A percentile compares a stretch with the other conserved stretches of the same genome.
Conservation (phyloP, 2,329 filamentous ascomycete species). For the Fusarium odoratissimum region DNA sequence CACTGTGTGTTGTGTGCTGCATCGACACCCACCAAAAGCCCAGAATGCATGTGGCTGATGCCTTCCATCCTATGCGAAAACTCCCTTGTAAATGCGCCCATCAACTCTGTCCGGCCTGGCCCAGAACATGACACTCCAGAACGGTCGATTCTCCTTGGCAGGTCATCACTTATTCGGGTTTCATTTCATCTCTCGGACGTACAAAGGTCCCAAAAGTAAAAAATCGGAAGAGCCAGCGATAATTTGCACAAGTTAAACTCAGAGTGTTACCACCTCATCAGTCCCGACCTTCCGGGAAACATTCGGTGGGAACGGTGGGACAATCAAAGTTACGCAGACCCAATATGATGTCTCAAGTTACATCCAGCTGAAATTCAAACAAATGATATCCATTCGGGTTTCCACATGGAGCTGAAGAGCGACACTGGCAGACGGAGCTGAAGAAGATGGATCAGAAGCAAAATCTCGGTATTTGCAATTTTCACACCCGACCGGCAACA, state of each 20-base stretch:
- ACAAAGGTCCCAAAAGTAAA: not conserved
- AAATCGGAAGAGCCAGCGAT: not conserved
- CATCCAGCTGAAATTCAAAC: not conserved
- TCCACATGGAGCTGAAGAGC: not conserved
- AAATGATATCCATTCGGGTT: not conserved
- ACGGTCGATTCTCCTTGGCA: conserved; percentile 1
- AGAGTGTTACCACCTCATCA: not conserved
- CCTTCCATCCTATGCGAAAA: conserved; percentile 7
- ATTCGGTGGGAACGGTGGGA: conserved; percentile 9
- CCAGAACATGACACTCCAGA: not conserved
- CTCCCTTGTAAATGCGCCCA: not conserved
- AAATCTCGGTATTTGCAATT: not conserved
- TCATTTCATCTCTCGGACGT: conserved; percentile 3
- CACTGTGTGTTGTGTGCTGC: not conserved
- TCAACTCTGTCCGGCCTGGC: not conserved
- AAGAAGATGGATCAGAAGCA: not conserved
- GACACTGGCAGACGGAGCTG: not conserved
- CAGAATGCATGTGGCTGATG: conserved; percentile 12
- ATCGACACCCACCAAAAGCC: conserved; percentile 12
- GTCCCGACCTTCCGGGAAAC: conserved; percentile 2
- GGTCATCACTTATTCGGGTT: not conserved
- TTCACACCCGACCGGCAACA: not conserved
- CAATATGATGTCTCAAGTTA: not conserved
- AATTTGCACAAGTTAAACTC: conserved; percentile 6
- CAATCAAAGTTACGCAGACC: not conserved